These are phyloP conservation scores for Vitis rupestris DNA, from an alignment of 164 flowering plant genomes.

Conservation along the genomic window DNA sequence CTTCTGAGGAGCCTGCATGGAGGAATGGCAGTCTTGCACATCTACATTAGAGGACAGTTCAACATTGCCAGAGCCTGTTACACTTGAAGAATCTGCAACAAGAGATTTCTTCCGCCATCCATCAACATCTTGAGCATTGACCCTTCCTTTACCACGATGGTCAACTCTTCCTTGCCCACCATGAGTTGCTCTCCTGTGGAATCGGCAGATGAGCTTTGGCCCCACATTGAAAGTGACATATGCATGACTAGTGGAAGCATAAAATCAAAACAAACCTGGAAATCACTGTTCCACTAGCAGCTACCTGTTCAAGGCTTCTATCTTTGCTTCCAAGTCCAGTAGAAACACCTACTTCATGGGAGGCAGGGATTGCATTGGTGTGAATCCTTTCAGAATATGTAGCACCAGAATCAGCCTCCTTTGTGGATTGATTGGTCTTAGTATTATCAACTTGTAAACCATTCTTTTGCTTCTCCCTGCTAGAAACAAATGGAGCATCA, in stretches of 20 bases:
- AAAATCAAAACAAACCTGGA: constrained; percentile 34
- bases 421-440: constrained; percentile 18
- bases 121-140: constrained; percentile 48
- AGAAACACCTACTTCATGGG: constrained; percentile 20
- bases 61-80: constrained; percentile 20
- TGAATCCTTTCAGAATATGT: constrained; percentile 27
- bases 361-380: constrained; percentile 19
- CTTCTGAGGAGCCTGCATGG: constrained; percentile 28
- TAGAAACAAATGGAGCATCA: constrained; percentile 30
- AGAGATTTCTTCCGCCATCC: constrained; percentile 56
- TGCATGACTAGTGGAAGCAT: constrained; percentile 6
- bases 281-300: constrained; percentile 19
- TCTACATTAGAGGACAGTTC: constrained; percentile 25
- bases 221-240: constrained; percentile 15
- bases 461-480: constrained; percentile 39
- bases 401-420: constrained; percentile 24
- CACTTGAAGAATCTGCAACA: constrained; percentile 20
- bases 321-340: constrained; percentile 19
- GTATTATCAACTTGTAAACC: constrained; percentile 23
- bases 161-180: constrained; percentile 50
- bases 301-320: constrained; percentile 26
- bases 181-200: constrained; percentile 44
- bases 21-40: constrained; percentile 23
- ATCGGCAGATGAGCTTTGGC: constrained; percentile 20
- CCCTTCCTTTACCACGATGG: constrained; percentile 52